Base-by-base conservation (phyloP, 1,139 yeast genomes). In the Yamadazyma epiphylla region DNA sequence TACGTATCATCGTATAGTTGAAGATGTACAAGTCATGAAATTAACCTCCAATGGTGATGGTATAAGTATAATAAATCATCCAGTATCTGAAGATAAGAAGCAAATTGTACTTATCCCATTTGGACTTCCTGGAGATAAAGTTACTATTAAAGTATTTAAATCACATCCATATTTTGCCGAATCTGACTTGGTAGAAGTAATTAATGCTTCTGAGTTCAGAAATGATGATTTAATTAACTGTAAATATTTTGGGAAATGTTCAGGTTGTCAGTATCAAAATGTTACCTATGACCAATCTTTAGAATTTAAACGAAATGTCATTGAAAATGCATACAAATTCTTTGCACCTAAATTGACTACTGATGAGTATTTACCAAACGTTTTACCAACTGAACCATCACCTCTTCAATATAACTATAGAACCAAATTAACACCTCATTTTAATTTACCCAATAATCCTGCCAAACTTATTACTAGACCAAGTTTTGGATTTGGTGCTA, bases 371-470 rank as follows among this genome's bases (percentile, higher is more conserved):
- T 52, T 83, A 15, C 96, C 96, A 0, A 62, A 50, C 7, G 64
- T 91, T 19, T 69, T 69, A 8, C 58, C 64, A 3, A 89, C 97
- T 0, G 78, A 85, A 27, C 77, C 83, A 4, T 84, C 95, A 3
- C 98, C 98, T 4, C 60, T 77, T 37, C 71, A 80, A 43, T 85
- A 73, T 51, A 68, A 70, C 26, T 91, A 91, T 58, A 68, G 98
- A 52, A 91, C 98, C 1, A 91, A 91, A 51, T 70, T 91, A 30
- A 91, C 98, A 1, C 98, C 98, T 4, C 98, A 91, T 62, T 91
- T 89, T 58, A 91, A 87, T 50, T 64, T 87, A 25, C 94, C 95
- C n/a, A 66, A 74, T 41, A 38, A 42, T 21, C 65, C 63, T 30
- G 55, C 60, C 33, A 59, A 64, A 2, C 52, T 57, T 26, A 55